phyloP scores from a whole-genome alignment of 495 filamentous ascomycete species.

The Cladorrhinum samala region DNA sequence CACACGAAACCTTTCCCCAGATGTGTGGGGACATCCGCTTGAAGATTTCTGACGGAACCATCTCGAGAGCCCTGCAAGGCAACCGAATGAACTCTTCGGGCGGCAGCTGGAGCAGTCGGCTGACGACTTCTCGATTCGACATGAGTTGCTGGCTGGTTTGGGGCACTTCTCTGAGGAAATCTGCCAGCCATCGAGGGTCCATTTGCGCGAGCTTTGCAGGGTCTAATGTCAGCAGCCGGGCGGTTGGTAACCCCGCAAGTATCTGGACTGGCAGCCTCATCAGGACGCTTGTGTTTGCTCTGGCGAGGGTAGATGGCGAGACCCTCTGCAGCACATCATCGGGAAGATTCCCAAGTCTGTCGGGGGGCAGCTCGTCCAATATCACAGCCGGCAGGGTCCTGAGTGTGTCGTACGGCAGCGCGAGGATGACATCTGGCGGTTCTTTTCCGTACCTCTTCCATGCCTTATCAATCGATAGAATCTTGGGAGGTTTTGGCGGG shows the following conservation, averaged over 20 bases:
- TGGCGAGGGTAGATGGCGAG: neutral
- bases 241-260: neutral
- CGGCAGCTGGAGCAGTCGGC: neutral
- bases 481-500: too few species aligned
- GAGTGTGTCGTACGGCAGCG: neutral
- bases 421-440: neutral
- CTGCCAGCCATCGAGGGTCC: neutral
- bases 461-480: too few species aligned
- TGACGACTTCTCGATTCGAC: neutral
- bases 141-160: neutral
- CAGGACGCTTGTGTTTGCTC: neutral
- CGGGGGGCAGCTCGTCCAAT: neutral
- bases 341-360: neutral
- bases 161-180: neutral
- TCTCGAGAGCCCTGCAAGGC: neutral
- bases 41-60: neutral
- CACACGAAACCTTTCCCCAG: neutral
- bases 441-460: neutral
- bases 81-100: neutral
- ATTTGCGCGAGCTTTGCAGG: neutral
- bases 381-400: neutral
- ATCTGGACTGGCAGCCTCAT: neutral
- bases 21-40: neutral
- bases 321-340: neutral
- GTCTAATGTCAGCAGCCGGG: neutral